Conservation (phyloP, 768 basidiomycete species). For the Solioccasus polychromus region DNA sequence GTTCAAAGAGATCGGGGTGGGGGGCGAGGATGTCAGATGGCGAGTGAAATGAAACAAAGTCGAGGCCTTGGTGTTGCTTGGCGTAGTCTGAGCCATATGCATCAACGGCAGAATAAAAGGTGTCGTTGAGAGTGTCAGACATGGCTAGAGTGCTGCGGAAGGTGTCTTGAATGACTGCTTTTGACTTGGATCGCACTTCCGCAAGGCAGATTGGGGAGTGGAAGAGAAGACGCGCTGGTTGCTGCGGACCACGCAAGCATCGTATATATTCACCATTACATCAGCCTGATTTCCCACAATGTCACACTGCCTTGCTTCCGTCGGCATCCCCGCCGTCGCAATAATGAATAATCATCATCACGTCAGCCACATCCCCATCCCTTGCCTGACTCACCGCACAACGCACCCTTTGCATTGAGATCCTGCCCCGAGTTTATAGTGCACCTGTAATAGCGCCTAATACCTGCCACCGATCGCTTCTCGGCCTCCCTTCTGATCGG, state of each 20-base stretch:
- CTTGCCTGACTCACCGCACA: too few relatives aligned
- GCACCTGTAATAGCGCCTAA: conserved; percentile 16
- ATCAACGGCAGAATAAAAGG: conserved; percentile 33
- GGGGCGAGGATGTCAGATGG: conserved; percentile 72
- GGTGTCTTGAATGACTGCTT: conserved; percentile 14
- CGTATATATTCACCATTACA: conserved; percentile 36
- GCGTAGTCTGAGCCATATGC: conserved; percentile 36
- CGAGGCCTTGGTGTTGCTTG: conserved; percentile 46
- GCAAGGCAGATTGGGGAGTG: conserved; percentile 5
- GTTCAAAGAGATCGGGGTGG: conserved; percentile 79
- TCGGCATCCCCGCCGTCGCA: conserved; percentile 16
- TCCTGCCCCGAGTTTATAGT: background rate
- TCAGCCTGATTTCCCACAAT: conserved; percentile 31
- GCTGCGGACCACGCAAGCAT: conserved; percentile 34
- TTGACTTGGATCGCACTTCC: conserved; percentile 16
- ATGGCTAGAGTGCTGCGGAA: conserved; percentile 30
- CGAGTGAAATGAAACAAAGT: conserved; percentile 68
- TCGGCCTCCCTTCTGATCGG: conserved; percentile 25
- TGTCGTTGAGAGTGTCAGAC: conserved; percentile 31
- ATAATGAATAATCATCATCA: conserved; percentile 11
- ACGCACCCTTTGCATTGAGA: background rate
- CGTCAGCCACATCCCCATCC: conserved; percentile 14
- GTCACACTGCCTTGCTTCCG: conserved; percentile 25
- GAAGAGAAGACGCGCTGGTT: conserved; percentile 11
- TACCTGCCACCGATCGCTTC: conserved; percentile 29